Percentiles rank a stretch among this genome's conserved stretches.
phyloP scores from a whole-genome alignment of 441 rosid species.

The Gossypium lobatum region DNA sequence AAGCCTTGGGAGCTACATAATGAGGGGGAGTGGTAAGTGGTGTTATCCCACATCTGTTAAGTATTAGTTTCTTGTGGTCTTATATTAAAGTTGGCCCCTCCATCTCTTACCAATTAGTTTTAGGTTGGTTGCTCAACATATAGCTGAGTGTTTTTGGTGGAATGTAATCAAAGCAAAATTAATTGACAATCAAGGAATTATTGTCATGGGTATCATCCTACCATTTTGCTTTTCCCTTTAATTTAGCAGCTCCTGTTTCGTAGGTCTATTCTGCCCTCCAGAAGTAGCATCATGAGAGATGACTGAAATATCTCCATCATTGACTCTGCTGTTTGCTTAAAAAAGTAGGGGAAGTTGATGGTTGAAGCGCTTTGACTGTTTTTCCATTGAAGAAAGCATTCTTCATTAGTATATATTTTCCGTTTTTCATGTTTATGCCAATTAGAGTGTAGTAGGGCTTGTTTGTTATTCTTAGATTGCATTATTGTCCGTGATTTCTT shows the following conservation, averaged over 20 bases:
- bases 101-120: not conserved
- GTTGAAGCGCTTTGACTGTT: not conserved
- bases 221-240: not conserved
- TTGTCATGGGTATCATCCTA: not conserved
- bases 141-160: not conserved
- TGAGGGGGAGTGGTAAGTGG: not conserved
- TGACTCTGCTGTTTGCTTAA: not conserved
- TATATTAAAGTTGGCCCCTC: not conserved
- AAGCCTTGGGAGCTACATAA: not conserved
- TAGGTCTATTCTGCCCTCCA: not conserved
- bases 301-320: not conserved
- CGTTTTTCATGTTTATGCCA: not conserved
- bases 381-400: not conserved
- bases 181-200: not conserved
- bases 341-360: not conserved
- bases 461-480: constrained; percentile 10
- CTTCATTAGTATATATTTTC: not conserved
- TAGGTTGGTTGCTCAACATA: not conserved
- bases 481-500: constrained; percentile 8
- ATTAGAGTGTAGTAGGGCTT: not conserved
- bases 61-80: not conserved
- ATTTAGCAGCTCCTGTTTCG: not conserved
- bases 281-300: not conserved
- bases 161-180: not conserved
- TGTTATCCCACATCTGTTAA: not conserved